Base-by-base conservation (phyloP, 2,329 filamentous ascomycete species). In the Ophiostoma novo-ulmi region DNA sequence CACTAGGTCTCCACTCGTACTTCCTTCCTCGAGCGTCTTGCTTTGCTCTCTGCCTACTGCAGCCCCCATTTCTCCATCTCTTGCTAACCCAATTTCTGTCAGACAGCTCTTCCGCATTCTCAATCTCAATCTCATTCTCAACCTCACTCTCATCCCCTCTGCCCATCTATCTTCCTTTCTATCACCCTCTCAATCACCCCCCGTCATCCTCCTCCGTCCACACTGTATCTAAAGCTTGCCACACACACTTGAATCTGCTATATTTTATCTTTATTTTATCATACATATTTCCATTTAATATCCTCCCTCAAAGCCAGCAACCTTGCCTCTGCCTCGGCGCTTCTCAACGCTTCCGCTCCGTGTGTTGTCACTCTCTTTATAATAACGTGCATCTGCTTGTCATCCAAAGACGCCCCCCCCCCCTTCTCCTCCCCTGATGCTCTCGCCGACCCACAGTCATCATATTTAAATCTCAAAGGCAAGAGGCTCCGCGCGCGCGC, bases 271-370 rank as follows among this genome's bases (percentile, higher is more conserved):
- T 65, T 41, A 22, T 65, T 22, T 65, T 41, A 39, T 63, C 55
- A 31, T 7, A 44, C 41, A 44, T 38, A 64, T 65, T 22, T 20
- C 20, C 3, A 20, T 65, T 38, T 17, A 35, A n/a, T 17, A 65
- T 26, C 61, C 17, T 22, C 36, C 35, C 10, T 36, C 22, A 22
- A 13, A 22, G 20, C 35, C 36, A 65, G n/a, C 63, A 31, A 48
- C 38, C 65, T 67, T 67, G 39, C 10, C 38, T 67, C 20, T 39
- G 63, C 66, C 66, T 63, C 66, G 63, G 64, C 70, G 39, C 64
- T 61, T 55, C 55, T 68, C 55, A 38, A 61, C 64, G 22, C 58
- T 38, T 13, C 64, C 64, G 64, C 65, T 20, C 10, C 22, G 20
- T 31, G 65, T 67, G 65, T 67, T 44, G 65, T 26, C 65, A 67